Evolutionary conservation across 768 basidiomycete species (phyloP), one percentile per base, ranked within the genome.

Genomic region (Pholiota molesta): DNA sequence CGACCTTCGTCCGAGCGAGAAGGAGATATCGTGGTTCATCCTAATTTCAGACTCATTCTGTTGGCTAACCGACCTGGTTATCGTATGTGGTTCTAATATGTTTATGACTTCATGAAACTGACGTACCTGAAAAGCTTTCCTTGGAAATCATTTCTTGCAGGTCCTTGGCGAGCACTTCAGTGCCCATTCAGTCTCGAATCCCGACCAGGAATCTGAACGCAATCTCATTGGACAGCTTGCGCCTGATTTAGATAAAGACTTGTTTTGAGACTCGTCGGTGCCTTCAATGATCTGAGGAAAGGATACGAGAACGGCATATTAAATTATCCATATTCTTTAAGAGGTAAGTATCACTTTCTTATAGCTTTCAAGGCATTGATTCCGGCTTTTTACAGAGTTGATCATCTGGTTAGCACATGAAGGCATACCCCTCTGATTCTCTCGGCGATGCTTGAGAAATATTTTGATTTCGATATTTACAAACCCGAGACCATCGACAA

Each of bases 391-490:
- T 52, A 14, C 66, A 89, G 88, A 90, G 64, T 72, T 90, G 37
- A 88, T 90, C 69, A 88, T 66, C 76, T 90, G 28, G 81, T 89
- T 2, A 78, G 45, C 88, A 90, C 67, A 79, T 90, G 77, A 83
- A 79, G 63, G 80, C 84, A 2, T 89, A 85, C 62, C 86, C 87
- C 0, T 69, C 75, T 21, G 88, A 89, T 69, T 71, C 83, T 0
- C 73, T 89, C 11, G 86, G 83, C n/a, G 78, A 80, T 44, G 82
- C 83, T 7, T 90, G 16, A 78, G 88, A 16, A 90, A 89, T 66
- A 77, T 89, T 10, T 90, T 90, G 88, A 90, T 68, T 90, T 88
- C 59, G 88, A 90, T 67, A 79, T 90, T 6, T 87, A 86, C 70
- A 85, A 83, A 64, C 83, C 83, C 1, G 87, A 88, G 65, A 87